Evolutionary conservation across 495 filamentous ascomycete species (phyloP), one percentile per base, ranked within the genome.

Genomic region (Lichina pygmaea): DNA sequence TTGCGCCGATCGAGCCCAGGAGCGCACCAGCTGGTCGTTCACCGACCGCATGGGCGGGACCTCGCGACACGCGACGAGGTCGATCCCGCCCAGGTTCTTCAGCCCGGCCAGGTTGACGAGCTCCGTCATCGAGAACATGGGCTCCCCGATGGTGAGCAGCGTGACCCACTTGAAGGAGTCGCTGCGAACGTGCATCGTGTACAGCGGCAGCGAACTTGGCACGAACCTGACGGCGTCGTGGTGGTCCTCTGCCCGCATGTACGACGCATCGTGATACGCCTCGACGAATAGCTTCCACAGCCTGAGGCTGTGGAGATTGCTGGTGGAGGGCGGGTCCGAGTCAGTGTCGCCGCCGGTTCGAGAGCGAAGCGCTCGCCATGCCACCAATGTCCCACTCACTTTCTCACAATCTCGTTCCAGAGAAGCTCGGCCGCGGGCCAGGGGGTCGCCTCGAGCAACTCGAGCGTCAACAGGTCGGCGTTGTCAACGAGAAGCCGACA

Each of bases 281-380:
- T 36, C 41, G 13, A 45, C 50, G 43, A 58, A 58, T 12, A 43
- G 42, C 34, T 50, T 54, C 56, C 56, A 58, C 12, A 51, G 33
- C 12, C 49, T 48, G 32, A 57, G 43, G 40, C 55, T 57, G 43
- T 54, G 48, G 2, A 58, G 10, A 8, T 52, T 43, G 9, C 54
- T 57, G 24, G 39, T 41, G 6, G 24, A 24, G 24, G 24, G 24
- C 24, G 24, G 24, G 24, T 24, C 2, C 24, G 24, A 24, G 24
- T 24, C 24, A 24, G 24, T 4, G 24, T 24, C 24, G 24, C 1
- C 24, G 24, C 24, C 24, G 24, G 24, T 24, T 4, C 24, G 24
- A 24, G 4, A 24, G 4, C 4, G 2, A 24, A 24, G 24, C 4
- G 24, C 24, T 24, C 24, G 24, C 24, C 24, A 4, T 24, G 24